Base-by-base conservation (phyloP, 2,329 filamentous ascomycete genomes). In the Aspergillus thermomutatus region DNA sequence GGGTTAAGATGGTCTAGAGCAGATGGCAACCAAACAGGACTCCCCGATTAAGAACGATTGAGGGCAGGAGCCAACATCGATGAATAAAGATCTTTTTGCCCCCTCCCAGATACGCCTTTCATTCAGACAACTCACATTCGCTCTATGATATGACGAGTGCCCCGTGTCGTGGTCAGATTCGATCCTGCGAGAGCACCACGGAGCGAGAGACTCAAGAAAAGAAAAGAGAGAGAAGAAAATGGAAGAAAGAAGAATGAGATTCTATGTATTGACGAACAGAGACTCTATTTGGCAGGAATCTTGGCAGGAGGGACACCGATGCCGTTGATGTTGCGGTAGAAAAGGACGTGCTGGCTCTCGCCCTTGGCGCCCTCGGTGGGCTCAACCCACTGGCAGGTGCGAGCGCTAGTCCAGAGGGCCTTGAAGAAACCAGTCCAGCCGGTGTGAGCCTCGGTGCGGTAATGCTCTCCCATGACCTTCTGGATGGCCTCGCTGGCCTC, bases 311-410 rank as follows among this genome's bases (percentile, higher is more conserved):
- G 71, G 37, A 86, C 78, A 64, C 94, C 94, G 25, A 96, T 79
- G 21, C 91, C 90, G 78, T 97, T 99, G 68, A 83, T 83, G 83
- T 99, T 99, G 72, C 93, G 87, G 88, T 90, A 99, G 85, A 99
- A 97, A 54, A 96, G 77, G 28, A 99, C 88, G 60, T 89, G 87
- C 80, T 91, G 89, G 73, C 87, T 88, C 68, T 92, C 87, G 34
- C 91, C 93, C 71, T 86, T 77, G 51, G 92, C 90, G 53, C 86
- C 91, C 67, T 86, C 89, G 70, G 86, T 92, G 55, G 92, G 91
- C 86, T 99, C 94, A 61, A 99, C 92, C 91, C 92, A 99, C 77
- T 97, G 92, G 84, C 94, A 99, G 86, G 83, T 86, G 60, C 94
- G 87, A 46, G 90, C 86, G 68, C 85, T 90, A 65, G 79, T 88